Conservation (phyloP, 768 basidiomycete genomes). For the Austroboletus eburneus region DNA sequence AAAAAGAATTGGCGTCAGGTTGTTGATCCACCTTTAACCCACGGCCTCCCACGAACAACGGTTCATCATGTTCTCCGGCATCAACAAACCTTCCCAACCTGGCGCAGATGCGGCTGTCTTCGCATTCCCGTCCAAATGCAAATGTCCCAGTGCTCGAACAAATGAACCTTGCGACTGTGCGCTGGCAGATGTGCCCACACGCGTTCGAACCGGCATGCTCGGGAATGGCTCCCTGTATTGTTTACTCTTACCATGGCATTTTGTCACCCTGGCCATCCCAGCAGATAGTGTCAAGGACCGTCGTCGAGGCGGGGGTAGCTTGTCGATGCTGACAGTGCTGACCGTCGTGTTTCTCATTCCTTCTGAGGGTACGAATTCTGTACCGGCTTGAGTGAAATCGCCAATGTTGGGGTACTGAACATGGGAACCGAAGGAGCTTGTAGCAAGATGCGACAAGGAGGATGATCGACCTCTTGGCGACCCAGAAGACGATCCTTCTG, state of each 20-base stretch:
- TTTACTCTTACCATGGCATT: too few species aligned
- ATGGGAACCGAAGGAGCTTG: background rate
- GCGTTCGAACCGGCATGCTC: background rate
- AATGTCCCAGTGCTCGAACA: too few species aligned
- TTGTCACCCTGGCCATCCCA: constrained; percentile 1
- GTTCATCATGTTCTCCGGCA: too few species aligned
- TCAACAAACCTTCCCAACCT: too few species aligned
- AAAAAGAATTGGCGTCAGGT: too few species aligned
- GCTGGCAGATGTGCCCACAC: constrained; percentile 1
- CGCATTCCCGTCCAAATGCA: too few species aligned
- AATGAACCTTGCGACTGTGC: background rate
- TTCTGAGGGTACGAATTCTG: background rate
- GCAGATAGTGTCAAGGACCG: constrained; percentile 28
- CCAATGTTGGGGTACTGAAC: constrained; percentile 24
- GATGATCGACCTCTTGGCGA: constrained; percentile 20
- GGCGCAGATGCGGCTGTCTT: too few species aligned
- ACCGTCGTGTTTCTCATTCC: constrained; percentile 11
- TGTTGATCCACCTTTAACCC: too few species aligned
- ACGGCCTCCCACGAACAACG: too few species aligned
- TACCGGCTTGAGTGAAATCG: constrained; percentile 13
- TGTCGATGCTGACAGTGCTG: constrained; percentile 26
- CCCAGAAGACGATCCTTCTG: constrained; percentile 22
- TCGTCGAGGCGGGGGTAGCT: constrained; percentile 5
- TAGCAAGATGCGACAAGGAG: constrained; percentile 4
- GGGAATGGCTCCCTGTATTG: background rate